Conservation (phyloP, 768 basidiomycete genomes). For the Boletales sp. region DNA sequence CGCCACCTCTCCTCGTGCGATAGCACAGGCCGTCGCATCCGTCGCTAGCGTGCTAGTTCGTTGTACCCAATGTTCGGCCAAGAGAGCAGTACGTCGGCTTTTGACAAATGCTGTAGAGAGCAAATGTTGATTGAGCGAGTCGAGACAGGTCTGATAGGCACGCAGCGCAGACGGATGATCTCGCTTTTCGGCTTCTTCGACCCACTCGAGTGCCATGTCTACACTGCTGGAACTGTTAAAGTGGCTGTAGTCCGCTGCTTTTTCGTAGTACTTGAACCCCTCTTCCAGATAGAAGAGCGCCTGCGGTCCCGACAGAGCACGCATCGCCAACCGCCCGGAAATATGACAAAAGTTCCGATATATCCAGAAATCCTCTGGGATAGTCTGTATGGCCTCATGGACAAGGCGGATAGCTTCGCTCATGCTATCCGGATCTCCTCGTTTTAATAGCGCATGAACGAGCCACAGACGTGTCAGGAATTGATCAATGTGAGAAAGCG, state of each 20-base stretch:
- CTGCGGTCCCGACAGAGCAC: constrained; percentile 1
- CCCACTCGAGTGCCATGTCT: constrained; percentile 13
- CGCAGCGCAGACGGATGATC: constrained; percentile 18
- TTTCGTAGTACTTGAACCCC: constrained; percentile 8
- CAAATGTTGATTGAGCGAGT: constrained; percentile 16
- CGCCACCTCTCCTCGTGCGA: constrained; percentile 13
- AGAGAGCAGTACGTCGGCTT: constrained; percentile 12
- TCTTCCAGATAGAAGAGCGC: constrained; percentile 6
- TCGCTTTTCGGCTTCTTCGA: not conserved
- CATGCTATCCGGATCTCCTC: constrained; percentile 1
- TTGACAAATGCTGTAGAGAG: constrained; percentile 16
- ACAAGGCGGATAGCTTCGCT: not conserved
- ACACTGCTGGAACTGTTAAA: constrained; percentile 8
- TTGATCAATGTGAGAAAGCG: constrained; percentile 10
- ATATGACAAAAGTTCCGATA: not conserved
- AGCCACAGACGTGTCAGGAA: not conserved
- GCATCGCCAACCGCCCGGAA: not conserved
- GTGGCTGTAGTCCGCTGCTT: constrained; percentile 11
- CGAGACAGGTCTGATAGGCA: constrained; percentile 20
- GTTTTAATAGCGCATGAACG: not conserved
- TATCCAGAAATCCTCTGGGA: constrained; percentile 8
- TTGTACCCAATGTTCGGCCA: not conserved
- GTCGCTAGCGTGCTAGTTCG: constrained; percentile 12
- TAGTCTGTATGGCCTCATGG: not conserved
- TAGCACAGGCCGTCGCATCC: constrained; percentile 26